Base-by-base conservation (phyloP, 352 stramenopile genomes). In the Phytophthora macrochlamydospora region DNA sequence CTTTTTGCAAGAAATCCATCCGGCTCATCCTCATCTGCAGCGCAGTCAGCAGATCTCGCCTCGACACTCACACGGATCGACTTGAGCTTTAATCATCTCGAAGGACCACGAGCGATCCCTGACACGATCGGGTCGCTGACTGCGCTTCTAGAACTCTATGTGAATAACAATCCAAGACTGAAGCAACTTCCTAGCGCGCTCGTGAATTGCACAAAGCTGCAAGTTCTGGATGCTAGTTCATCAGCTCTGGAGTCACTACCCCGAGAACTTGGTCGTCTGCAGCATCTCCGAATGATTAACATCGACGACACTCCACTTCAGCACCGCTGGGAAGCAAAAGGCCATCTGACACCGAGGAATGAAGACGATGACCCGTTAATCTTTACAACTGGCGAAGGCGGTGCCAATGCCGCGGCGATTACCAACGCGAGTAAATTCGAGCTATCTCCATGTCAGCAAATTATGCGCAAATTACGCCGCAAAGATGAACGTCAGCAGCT, bases 151-250 rank as follows among this genome's bases (percentile, higher is more conserved):
- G 69, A 91, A 53, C 75, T 97, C 11, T 96, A 88, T 72, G 62
- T 97, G 31, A 95, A 93, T 60, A 76, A 93, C 55, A 97, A 97
- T 53, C 88, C 85, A 4, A 61, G 67, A 6, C 79, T 97, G 2
- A 50, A 58, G 24, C 42, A 45, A 0, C 50, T 97, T 3, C 88
- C 89, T 2, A 33, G 62, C 2, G 52, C 89, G 32, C 71, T 97
- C 13, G 67, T 76, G 13, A 61, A 85, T 28, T 97, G 89, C 59
- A 44, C 53, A 2, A 76, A 86, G 12, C 80, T 97, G 3, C 73
- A 81, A 38, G 79, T 95, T 12, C 51, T 97, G 4, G 91, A 97
- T 53, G 73, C 79, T 31, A 90, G 87, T 30, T 63, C 62, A 11
- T 95, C 92, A n/a, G 71, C 69, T 28, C 62, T 98, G 4, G 18